Evolutionary conservation across 75 land plant genomes (phyloP).

Genomic region (Sequoiadendron giganteum): DNA sequence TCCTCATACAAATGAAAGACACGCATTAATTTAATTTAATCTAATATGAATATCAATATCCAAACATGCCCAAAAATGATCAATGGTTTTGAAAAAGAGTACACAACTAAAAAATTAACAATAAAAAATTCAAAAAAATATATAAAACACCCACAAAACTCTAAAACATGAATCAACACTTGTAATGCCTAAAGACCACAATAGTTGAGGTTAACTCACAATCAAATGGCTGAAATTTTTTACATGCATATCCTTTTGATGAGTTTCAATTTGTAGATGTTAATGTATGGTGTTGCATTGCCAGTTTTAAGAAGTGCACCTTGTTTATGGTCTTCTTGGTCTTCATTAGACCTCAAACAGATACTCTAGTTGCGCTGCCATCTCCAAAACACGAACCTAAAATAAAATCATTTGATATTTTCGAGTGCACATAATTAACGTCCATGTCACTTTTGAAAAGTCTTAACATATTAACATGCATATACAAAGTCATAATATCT

Average conservation of each 20-base stretch:
- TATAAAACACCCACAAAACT: neutral
- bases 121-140: neutral
- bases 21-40: neutral
- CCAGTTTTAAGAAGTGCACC: neutral
- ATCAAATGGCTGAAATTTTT: neutral
- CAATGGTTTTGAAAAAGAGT: neutral
- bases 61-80: neutral
- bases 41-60: neutral
- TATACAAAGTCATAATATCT: too few relatives aligned
- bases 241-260: constrained; percentile 12
- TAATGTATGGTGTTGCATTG: neutral
- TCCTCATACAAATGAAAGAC: too few relatives aligned
- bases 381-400: too few relatives aligned
- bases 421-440: too few relatives aligned
- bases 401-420: too few relatives aligned
- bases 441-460: too few relatives aligned
- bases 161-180: neutral
- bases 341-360: constrained; percentile 9
- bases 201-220: neutral
- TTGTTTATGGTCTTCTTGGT: neutral
- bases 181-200: neutral
- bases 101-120: neutral
- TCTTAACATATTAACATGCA: too few relatives aligned
- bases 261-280: neutral
- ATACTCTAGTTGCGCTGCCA: too few relatives aligned